These are phyloP conservation scores for Naganishia cerealis DNA, from an alignment of 1,284 basidiomycete genomes.

Conservation along the genomic window DNA sequence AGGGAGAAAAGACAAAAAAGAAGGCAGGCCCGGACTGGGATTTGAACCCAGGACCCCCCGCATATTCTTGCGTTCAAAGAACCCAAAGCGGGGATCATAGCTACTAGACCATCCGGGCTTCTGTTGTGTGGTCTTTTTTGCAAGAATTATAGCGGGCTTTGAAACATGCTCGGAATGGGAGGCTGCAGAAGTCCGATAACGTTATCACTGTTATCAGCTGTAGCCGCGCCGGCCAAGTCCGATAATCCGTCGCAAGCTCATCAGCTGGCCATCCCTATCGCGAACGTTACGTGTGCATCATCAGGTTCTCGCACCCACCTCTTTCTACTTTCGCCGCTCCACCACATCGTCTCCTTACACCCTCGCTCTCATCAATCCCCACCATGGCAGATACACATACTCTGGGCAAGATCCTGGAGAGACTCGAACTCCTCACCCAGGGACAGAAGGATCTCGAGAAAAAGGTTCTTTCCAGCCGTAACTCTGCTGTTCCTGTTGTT, in stretches of 20 bases:
- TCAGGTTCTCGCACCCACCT: too few relatives aligned
- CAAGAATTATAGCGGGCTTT: too few relatives aligned
- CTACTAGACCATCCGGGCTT: slow-evolving; percentile 22
- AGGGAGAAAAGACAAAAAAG: neutral
- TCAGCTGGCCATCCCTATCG: too few relatives aligned
- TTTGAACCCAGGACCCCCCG: slow-evolving; percentile 29
- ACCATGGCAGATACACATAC: slow-evolving; percentile 27
- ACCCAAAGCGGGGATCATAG: slow-evolving; percentile 28
- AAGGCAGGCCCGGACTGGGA: slow-evolving; percentile 14
- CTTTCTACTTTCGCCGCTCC: neutral
- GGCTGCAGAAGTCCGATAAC: too few relatives aligned
- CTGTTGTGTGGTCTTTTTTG: too few relatives aligned
- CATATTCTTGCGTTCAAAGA: neutral
- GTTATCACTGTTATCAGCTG: too few relatives aligned
- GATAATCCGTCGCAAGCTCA: too few relatives aligned
- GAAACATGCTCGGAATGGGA: too few relatives aligned
- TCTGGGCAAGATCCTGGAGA: slow-evolving; percentile 26
- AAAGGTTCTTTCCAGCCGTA: slow-evolving; percentile 3
- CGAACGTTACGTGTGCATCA: too few relatives aligned
- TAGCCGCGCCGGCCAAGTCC: too few relatives aligned
- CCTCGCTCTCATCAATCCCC: neutral
- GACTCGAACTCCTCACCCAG: slow-evolving; percentile 11
- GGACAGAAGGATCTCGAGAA: slow-evolving; percentile 28
- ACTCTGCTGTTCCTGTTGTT: neutral
- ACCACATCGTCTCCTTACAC: neutral